A percentile compares a stretch with the other conserved stretches of the same genome.
Evolutionary conservation across 305 asterid genomes (phyloP).

Genomic region (Euphrasia arctica): DNA sequence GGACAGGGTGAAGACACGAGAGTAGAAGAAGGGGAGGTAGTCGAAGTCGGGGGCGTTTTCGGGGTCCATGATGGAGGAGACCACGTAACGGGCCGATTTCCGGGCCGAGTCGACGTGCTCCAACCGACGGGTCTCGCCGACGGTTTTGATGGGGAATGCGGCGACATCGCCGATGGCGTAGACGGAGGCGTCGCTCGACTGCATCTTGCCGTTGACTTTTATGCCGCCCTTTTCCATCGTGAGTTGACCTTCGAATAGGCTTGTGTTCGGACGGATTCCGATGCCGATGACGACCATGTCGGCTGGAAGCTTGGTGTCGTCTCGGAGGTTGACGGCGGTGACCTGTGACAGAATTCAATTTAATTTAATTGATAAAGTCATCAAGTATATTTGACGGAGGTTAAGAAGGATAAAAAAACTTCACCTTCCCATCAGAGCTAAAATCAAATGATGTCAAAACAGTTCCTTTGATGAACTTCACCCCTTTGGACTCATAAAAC

Average conservation of each 20-base stretch:
- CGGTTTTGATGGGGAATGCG: constrained; percentile 65
- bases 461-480: constrained; percentile 72
- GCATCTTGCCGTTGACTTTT: constrained; percentile 75
- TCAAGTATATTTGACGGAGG: not conserved
- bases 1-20: constrained; percentile 72
- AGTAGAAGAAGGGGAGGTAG: constrained; percentile 84
- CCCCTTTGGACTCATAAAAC: constrained; percentile 77
- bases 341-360: constrained; percentile 42
- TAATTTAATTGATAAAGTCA: not conserved
- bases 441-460: constrained; percentile 78
- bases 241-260: constrained; percentile 82
- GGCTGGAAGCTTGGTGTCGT: constrained; percentile 65
- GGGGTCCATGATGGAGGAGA: constrained; percentile 61
- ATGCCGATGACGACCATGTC: constrained; percentile 87
- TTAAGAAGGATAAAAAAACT: constrained; percentile 6
- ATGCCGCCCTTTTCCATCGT: constrained; percentile 87
- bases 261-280: constrained; percentile 88
- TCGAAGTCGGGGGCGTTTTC: constrained; percentile 52
- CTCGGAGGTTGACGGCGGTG: constrained; percentile 73
- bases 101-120: constrained; percentile 90
- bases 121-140: constrained; percentile 70
- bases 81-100: constrained; percentile 75
- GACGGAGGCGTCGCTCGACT: constrained; percentile 70
- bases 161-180: constrained; percentile 88
- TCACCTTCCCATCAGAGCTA: constrained; percentile 72